Conservation (phyloP, 257 asterid species). For the Gynochthodes officinalis region DNA sequence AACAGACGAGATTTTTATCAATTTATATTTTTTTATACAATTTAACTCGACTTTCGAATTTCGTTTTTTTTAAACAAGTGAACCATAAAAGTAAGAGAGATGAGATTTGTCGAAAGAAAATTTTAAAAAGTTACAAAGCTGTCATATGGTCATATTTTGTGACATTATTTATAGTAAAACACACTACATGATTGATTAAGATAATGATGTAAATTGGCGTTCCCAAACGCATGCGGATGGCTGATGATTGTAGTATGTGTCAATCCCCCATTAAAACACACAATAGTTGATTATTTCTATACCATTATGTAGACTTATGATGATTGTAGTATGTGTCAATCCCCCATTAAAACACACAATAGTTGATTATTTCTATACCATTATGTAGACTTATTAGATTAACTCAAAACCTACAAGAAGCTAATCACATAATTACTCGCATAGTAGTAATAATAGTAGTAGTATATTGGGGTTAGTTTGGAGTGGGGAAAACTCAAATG, state of each 20-base stretch:
- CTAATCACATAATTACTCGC: not conserved
- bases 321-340: no score
- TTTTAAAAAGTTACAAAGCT: no score
- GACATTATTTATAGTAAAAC: no score
- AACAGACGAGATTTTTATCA: no score
- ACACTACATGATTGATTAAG: not conserved
- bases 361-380: not conserved
- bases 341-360: no score
- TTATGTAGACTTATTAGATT: not conserved
- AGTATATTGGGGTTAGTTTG: not conserved
- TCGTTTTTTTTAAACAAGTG: no score
- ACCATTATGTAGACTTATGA: not conserved
- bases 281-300: not conserved
- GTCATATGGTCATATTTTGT: no score
- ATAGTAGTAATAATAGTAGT: no score
- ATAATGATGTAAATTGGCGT: not conserved
- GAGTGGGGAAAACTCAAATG: conserved; percentile 8
- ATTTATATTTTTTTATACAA: no score
- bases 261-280: not conserved
- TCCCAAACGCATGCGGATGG: conserved; percentile 15
- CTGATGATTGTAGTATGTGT: conserved; percentile 1
- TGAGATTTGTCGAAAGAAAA: no score
- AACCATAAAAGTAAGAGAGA: no score
- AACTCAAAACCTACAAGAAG: not conserved
- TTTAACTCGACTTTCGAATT: no score